Base-by-base conservation (phyloP, 2,329 filamentous ascomycete genomes). In the Fusarium chlamydosporum region DNA sequence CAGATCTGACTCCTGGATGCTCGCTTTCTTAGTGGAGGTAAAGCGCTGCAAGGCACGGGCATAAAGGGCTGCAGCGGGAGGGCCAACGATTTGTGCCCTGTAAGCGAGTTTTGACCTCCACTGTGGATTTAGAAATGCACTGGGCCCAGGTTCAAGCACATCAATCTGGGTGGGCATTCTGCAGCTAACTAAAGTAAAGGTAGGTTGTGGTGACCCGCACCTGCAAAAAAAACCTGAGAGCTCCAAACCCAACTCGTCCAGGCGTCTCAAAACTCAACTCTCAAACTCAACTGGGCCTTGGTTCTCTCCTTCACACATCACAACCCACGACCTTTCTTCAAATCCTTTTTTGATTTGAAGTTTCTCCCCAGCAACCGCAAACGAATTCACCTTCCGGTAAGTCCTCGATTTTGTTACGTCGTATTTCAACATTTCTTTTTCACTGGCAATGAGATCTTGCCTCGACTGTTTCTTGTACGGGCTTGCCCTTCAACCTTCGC, bases 11-110 rank as follows among this genome's bases (percentile, higher is more conserved):
- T 33, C 29, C 31, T 55, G 18, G 31, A 66, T 53, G 48, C 38
- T 46, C 29, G 27, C 35, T 34, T 42, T 40, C 33, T 45, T 50
- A 58, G 56, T 64, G 48, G 61, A 70, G 54, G 69, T 55, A 55
- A 29, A 34, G 64, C 63, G 38, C 66, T 72, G 69, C 69, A 72
- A 72, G 67, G 59, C 55, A 65, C 70, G 47, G 33, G 26, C 35
- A 26, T 27, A 23, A 40, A 16, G 35, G 45, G 52, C 51, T 65
- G 66, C 69, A 70, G 67, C 57, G 59, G 41, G 27, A 61, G 48
- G 60, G 18, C 69, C 69, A 72, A 72, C 69, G 68, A 71, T 67
- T 67, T 67, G 37, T 65, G 68, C 69, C 66, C 69, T 70, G 64
- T 66, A 70, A 72, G 69, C 69, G 69, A 72, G 46, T 35, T 5